These are phyloP conservation scores for Russula vinacea DNA, from an alignment of 768 basidiomycete species.

Conservation along the genomic window DNA sequence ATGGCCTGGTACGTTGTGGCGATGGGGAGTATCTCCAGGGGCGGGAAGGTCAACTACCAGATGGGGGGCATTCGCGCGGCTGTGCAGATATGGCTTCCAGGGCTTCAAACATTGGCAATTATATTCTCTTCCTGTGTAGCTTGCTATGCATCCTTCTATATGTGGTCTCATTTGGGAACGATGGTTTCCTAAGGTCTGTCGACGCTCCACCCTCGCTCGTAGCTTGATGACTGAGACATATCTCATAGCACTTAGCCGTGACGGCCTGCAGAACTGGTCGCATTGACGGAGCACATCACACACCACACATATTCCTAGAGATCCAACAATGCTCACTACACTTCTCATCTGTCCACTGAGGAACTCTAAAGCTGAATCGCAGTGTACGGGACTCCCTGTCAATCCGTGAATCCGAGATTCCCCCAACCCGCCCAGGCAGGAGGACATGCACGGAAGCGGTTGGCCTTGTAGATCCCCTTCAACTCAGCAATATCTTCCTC, in stretches of 20 bases:
- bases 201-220: neutral
- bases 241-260: neutral
- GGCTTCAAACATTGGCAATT: neutral
- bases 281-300: neutral
- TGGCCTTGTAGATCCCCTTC: constrained; percentile 55
- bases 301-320: neutral
- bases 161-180: neutral
- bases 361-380: neutral
- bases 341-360: neutral
- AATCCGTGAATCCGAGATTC: constrained; percentile 56
- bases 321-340: neutral
- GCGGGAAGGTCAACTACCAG: constrained; percentile 27
- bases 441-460: constrained; percentile 62
- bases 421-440: constrained; percentile 66
- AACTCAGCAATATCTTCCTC: constrained; percentile 60
- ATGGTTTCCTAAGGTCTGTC: neutral
- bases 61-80: constrained; percentile 32
- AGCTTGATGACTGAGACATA: neutral
- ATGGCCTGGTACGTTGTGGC: constrained; percentile 66
- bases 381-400: neutral
- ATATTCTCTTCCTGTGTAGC: constrained; percentile 10
- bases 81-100: constrained; percentile 32
- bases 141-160: constrained; percentile 4
- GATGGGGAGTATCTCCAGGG: constrained; percentile 50
- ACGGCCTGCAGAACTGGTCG: neutral